Evolutionary conservation across 768 basidiomycete species (phyloP), one percentile per base, ranked within the genome.

Genomic region (Lactarius sp.): DNA sequence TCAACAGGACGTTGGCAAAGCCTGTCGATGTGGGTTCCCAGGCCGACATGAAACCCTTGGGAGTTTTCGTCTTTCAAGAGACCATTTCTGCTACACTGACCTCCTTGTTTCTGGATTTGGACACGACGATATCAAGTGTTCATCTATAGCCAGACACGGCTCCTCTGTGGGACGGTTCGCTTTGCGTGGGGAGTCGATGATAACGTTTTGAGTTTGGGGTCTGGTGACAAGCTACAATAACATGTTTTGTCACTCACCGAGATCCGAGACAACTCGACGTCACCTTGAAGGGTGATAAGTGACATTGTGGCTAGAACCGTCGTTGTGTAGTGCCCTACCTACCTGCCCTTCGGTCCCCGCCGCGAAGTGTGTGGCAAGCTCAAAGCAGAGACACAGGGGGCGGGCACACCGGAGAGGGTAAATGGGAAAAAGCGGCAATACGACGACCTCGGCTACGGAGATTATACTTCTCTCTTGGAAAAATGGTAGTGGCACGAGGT

Each of bases 181-280:
- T 51, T 51, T 54, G 27, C 31, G 9, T 34, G 57, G 27, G 16
- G 8, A n/a, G 36, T 64, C 56, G 59, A 36, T 50, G 39, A 51
- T 60, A 51, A 36, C 31, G 59, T 60, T 60, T 60, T 64, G 59
- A 60, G 58, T 60, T 60, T 20, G 33, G 53, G 59, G 53, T 59
- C 37, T 59, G 39, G n/a, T 60, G 53, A 31, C 34, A 10, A 16
- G 53, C 49, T 47, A 7, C 34, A 37, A 49, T 44, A 6, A 37
- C 61, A 36, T 42, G 14, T 16, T 34, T 37, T 16, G 47, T 56
- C 41, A 57, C 61, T 18, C 22, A 52, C 41, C 44, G 42, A 39
- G 31, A 52, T 37, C 37, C 31, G 55, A 20, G 44, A 54, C 33
- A 22, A 46, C 33, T 53, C 53, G 46, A 61, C 47, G 33, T 42